A percentile compares a stretch with the other conserved stretches of the same genome.
Conservation (phyloP, 306 rosid genomes). For the Geum urbanum region DNA sequence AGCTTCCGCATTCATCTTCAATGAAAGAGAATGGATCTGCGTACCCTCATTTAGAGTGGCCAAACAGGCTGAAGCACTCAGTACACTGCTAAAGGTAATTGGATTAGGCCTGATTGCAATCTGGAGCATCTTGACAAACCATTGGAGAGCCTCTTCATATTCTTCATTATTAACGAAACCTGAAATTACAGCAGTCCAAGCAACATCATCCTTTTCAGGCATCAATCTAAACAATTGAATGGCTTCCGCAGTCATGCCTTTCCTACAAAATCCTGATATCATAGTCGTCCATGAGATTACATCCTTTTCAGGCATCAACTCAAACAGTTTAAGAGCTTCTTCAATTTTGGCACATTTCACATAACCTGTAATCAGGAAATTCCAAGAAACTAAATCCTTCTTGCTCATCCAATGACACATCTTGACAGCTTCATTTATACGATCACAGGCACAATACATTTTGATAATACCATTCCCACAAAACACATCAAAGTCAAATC, state of each 20-base stretch:
- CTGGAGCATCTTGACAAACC: constrained; percentile 57
- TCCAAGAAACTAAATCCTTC: constrained; percentile 67
- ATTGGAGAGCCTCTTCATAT: constrained; percentile 55
- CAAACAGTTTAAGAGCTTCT: constrained; percentile 49
- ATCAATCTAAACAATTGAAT: constrained; percentile 49
- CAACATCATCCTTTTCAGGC: constrained; percentile 63
- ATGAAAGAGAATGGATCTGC: constrained; percentile 54
- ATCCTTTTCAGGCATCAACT: constrained; percentile 61
- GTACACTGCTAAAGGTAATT: constrained; percentile 59
- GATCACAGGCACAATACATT: constrained; percentile 59
- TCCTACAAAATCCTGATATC: constrained; percentile 53
- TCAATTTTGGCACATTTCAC: constrained; percentile 46
- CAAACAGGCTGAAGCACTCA: constrained; percentile 68
- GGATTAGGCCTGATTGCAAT: constrained; percentile 48
- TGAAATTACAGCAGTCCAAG: constrained; percentile 82
- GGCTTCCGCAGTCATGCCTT: constrained; percentile 53
- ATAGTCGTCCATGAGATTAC: constrained; percentile 68
- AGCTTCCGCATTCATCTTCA: constrained; percentile 54
- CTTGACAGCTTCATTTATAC: constrained; percentile 40
- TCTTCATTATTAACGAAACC: constrained; percentile 63
- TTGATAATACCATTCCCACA: constrained; percentile 55
- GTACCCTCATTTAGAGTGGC: constrained; percentile 60
- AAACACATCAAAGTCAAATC: constrained; percentile 57
- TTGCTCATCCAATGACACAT: constrained; percentile 39
- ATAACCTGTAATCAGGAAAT: constrained; percentile 70